These are phyloP conservation scores for Terfezia claveryi DNA, from an alignment of 495 filamentous ascomycete genomes.

Conservation along the genomic window DNA sequence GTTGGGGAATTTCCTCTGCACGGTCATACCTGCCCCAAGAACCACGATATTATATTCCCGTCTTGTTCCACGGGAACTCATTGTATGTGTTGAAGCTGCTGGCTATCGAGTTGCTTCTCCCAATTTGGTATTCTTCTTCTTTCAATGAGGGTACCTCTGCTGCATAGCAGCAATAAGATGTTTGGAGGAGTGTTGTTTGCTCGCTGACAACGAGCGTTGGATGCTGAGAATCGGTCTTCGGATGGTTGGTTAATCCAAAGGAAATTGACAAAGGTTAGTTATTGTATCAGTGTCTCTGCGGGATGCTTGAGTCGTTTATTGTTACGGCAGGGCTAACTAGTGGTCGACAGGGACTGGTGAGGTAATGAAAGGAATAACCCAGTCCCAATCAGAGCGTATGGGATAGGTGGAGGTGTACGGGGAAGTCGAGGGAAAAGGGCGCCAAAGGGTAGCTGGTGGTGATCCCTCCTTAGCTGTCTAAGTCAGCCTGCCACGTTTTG, in stretches of 20 bases:
- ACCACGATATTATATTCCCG: constrained; percentile 87
- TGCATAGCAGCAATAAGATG: constrained; percentile 23
- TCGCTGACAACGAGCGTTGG: background rate
- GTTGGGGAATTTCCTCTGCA: background rate
- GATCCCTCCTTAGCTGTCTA: background rate
- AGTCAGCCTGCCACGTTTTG: background rate
- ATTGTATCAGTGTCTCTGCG: background rate
- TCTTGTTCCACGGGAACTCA: constrained; percentile 22
- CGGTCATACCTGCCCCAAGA: constrained; percentile 51
- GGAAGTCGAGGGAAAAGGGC: background rate
- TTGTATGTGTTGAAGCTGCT: constrained; percentile 2
- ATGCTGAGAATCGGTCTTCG: background rate
- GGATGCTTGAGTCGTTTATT: background rate
- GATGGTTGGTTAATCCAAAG: background rate
- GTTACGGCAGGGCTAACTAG: background rate
- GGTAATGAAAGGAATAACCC: background rate
- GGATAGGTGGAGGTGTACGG: background rate
- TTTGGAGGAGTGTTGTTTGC: too few species aligned
- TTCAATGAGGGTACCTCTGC: constrained; percentile 27
- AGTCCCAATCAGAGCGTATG: background rate
- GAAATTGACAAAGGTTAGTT: background rate
- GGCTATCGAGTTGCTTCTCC: background rate
- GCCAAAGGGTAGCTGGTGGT: background rate
- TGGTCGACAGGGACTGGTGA: background rate
- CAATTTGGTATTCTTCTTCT: constrained; percentile 1